Evolutionary conservation across 1,139 yeast genomes (phyloP).

Genomic region (Yamadazyma aaseri): DNA sequence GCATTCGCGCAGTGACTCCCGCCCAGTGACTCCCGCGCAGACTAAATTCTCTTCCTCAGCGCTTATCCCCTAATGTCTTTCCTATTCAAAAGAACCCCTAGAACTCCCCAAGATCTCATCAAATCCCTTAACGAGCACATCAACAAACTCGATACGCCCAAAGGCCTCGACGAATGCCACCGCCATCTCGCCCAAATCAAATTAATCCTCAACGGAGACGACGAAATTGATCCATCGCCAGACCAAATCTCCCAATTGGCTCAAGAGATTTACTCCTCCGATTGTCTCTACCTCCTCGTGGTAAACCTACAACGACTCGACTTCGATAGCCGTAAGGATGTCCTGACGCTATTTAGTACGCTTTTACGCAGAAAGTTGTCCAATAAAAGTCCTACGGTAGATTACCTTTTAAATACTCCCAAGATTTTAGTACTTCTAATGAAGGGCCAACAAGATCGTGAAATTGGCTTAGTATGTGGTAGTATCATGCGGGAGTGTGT

Average conservation of each 20-base stretch:
- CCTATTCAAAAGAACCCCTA: slow-evolving; percentile 87
- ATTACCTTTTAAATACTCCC: slow-evolving; percentile 65
- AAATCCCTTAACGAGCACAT: slow-evolving; percentile 74
- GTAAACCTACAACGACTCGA: slow-evolving; percentile 63
- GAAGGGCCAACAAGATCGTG: slow-evolving; percentile 68
- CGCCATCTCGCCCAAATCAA: slow-evolving; percentile 68
- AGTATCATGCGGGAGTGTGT: slow-evolving; percentile 82
- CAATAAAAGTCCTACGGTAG: slow-evolving; percentile 80
- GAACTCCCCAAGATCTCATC: slow-evolving; percentile 83
- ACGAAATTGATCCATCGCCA: slow-evolving; percentile 64
- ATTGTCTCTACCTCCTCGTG: slow-evolving; percentile 62
- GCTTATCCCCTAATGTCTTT: too few relatives aligned
- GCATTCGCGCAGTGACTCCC: too few relatives aligned
- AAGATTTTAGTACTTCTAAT: slow-evolving; percentile 62
- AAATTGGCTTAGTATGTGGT: slow-evolving; percentile 73
- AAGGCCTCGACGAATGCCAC: slow-evolving; percentile 74
- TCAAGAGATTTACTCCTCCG: slow-evolving; percentile 73
- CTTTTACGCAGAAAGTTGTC: slow-evolving; percentile 79
- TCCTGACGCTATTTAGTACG: slow-evolving; percentile 68
- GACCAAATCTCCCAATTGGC: slow-evolving; percentile 74
- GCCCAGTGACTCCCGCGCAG: too few relatives aligned
- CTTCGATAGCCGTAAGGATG: slow-evolving; percentile 88
- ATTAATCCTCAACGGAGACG: slow-evolving; percentile 72
- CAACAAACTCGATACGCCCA: slow-evolving; percentile 54
- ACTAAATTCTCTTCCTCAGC: too few relatives aligned